Evolutionary conservation across 306 rosid genomes (phyloP).

Genomic region (Datisca glomerata): DNA sequence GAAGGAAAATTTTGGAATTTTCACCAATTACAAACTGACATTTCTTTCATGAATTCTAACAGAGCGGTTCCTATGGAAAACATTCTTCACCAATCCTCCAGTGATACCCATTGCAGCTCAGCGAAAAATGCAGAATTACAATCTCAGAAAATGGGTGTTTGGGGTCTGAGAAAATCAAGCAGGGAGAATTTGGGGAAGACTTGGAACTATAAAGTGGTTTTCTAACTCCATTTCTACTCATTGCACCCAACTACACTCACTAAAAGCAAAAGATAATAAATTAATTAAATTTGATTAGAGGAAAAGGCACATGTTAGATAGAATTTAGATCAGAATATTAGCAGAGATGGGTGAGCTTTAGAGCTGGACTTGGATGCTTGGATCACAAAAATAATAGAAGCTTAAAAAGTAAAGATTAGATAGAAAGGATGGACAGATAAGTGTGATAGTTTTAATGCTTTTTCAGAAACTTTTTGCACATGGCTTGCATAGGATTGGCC

Average conservation of each 20-base stretch:
- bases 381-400: conserved; percentile 41
- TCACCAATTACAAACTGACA: conserved; percentile 30
- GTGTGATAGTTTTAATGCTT: conserved; percentile 40
- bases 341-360: conserved; percentile 31
- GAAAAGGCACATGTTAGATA: conserved; percentile 30
- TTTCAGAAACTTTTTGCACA: conserved; percentile 57
- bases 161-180: conserved; percentile 24
- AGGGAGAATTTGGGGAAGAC: conserved; percentile 6
- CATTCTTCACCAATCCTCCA: conserved; percentile 63
- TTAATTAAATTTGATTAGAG: too few relatives aligned
- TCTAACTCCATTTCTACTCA: too few relatives aligned
- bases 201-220: too few relatives aligned
- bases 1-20: not conserved
- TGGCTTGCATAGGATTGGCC: conserved; percentile 50
- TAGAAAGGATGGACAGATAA: conserved; percentile 22
- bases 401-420: conserved; percentile 29
- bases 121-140: conserved; percentile 13
- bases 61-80: conserved; percentile 55
- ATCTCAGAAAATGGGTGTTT: conserved; percentile 16
- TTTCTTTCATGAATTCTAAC: conserved; percentile 33
- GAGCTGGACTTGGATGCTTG: conserved; percentile 43
- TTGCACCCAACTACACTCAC: too few relatives aligned
- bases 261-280: conserved; percentile 5
- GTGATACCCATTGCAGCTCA: conserved; percentile 61
- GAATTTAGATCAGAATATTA: conserved; percentile 16